phyloP scores from a whole-genome alignment of 257 asterid species.

The Solanum bukasovii region DNA sequence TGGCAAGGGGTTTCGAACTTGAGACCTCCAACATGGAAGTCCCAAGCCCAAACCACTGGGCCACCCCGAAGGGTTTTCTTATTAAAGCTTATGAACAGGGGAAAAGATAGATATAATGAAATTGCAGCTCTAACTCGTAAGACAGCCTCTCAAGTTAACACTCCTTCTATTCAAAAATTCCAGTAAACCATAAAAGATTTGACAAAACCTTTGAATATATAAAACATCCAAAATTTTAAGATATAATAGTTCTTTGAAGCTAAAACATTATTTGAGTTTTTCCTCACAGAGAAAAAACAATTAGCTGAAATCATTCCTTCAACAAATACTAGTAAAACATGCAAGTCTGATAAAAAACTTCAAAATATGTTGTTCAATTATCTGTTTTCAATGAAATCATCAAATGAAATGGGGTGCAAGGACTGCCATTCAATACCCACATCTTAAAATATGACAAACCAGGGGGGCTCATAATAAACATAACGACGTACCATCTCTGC shows the following conservation, averaged over 20 bases:
- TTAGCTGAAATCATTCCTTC: background rate
- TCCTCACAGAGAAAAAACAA: background rate
- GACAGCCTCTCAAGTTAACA: background rate
- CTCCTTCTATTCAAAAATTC: background rate
- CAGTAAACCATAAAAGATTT: background rate
- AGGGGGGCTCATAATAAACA: background rate
- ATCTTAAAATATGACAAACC: background rate
- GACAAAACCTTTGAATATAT: background rate
- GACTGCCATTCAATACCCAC: background rate
- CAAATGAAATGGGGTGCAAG: background rate
- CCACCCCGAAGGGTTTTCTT: no score
- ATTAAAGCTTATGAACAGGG: background rate
- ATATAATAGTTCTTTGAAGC: no score
- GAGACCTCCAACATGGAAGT: no score
- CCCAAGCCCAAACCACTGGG: no score
- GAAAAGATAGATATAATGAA: background rate
- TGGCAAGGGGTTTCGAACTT: no score
- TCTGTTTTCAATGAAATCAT: background rate
- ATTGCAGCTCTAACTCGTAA: background rate
- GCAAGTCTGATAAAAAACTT: background rate
- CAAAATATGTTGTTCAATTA: background rate
- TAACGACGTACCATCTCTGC: constrained; percentile 69
- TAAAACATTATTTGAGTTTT: background rate
- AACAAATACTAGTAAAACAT: background rate
- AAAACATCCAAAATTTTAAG: background rate